Percentiles rank a stretch among this genome's conserved stretches.
phyloP scores from a whole-genome alignment of 208 protist genomes.

The Wallacemonas sp. region DNA sequence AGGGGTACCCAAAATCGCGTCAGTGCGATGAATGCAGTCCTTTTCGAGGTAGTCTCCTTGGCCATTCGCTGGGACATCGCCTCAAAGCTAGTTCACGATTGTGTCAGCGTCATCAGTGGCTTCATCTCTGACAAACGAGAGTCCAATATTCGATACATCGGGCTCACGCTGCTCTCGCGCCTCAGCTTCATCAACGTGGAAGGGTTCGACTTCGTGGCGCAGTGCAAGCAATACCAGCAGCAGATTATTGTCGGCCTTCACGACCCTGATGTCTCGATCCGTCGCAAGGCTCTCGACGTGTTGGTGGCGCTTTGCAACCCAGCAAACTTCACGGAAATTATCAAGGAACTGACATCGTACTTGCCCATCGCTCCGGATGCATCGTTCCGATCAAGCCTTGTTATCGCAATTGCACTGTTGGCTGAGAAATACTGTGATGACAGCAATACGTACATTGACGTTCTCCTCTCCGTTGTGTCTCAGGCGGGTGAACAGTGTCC shows the following conservation, averaged over 20 bases:
- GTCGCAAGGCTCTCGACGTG: constrained; percentile 96
- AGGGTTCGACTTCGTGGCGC: constrained; percentile 61
- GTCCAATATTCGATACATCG: constrained; percentile 90
- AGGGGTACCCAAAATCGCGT: constrained; percentile 94
- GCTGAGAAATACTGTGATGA: constrained; percentile 96
- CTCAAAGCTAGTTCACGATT: constrained; percentile 74
- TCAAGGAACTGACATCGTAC: constrained; percentile 93
- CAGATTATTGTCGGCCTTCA: constrained; percentile 92
- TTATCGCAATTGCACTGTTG: constrained; percentile 95
- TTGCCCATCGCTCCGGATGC: constrained; percentile 85
- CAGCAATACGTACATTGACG: constrained; percentile 94
- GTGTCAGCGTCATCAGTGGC: constrained; percentile 77
- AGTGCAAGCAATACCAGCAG: constrained; percentile 91
- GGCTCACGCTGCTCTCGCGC: constrained; percentile 79
- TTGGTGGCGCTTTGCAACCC: constrained; percentile 97
- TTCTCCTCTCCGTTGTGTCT: constrained; percentile 95
- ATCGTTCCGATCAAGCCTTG: constrained; percentile 93
- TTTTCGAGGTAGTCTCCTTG: constrained; percentile 97
- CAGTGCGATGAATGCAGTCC: constrained; percentile 96
- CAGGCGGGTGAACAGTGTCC: constrained; percentile 96
- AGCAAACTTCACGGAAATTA: constrained; percentile 89
- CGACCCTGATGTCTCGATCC: constrained; percentile 97
- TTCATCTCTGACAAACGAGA: constrained; percentile 93
- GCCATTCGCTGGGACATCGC: constrained; percentile 91
- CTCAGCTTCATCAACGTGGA: constrained; percentile 58